Conservation (phyloP, 805 yeast species). For the Lachancea sp. region DNA sequence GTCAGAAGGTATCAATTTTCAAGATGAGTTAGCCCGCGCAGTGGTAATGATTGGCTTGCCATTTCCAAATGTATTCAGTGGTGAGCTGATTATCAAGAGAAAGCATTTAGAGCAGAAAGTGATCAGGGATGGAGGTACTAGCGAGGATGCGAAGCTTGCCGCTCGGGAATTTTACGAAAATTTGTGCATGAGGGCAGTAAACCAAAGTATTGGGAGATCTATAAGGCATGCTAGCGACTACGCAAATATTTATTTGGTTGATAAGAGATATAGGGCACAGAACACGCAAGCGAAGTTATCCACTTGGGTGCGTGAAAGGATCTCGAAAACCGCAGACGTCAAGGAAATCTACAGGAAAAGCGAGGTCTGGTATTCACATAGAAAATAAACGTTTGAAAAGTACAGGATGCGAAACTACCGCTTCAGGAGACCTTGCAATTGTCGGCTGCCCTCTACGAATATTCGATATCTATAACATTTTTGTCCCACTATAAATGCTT, state of each 20-base stretch:
- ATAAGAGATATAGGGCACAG: conserved; percentile 46
- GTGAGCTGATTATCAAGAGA: conserved; percentile 69
- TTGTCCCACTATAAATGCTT: conserved; percentile 29
- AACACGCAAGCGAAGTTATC: conserved; percentile 56
- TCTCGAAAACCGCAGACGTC: background rate
- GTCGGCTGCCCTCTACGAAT: background rate
- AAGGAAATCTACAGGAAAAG: background rate
- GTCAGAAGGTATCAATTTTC: conserved; percentile 90
- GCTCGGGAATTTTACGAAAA: conserved; percentile 66
- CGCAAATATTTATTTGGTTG: conserved; percentile 67
- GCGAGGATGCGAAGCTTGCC: conserved; percentile 40
- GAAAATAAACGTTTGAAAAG: too few species aligned
- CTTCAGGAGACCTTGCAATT: background rate
- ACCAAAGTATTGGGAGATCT: conserved; percentile 89
- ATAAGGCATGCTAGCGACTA: conserved; percentile 80
- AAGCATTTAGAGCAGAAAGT: conserved; percentile 53
- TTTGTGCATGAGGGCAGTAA: conserved; percentile 83
- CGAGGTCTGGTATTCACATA: background rate
- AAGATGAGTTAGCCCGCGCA: conserved; percentile 80
- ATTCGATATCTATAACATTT: conserved; percentile 10
- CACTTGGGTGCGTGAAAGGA: conserved; percentile 50
- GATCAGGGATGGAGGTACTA: conserved; percentile 42
- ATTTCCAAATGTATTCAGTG: conserved; percentile 76
- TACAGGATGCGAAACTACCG: too few species aligned
- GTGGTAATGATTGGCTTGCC: conserved; percentile 86